Conservation (phyloP, 2,329 filamentous ascomycete genomes). For the Botryotinia narcissicola region DNA sequence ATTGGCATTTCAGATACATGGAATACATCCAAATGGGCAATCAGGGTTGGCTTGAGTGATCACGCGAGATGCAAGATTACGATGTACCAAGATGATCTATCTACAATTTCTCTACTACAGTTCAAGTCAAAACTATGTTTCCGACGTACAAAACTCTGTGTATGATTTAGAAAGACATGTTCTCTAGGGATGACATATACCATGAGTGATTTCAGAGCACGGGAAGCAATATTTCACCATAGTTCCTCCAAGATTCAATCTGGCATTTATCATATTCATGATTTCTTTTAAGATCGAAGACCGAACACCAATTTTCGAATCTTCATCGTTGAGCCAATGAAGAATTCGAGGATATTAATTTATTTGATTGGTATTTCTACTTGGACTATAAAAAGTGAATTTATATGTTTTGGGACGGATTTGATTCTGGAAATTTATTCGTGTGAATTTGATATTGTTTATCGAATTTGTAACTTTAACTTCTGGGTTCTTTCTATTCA, state of each 20-base stretch:
- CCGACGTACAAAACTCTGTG: background rate
- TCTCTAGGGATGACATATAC: accelerated
- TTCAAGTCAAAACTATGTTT: background rate
- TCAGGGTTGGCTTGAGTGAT: background rate
- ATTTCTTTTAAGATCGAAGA: background rate
- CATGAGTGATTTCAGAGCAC: background rate
- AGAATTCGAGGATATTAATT: background rate
- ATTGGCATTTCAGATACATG: too few species aligned
- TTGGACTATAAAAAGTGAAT: background rate
- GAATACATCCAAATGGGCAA: too few species aligned
- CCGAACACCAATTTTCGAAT: background rate
- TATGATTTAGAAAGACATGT: background rate
- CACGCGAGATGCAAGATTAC: background rate
- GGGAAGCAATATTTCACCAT: background rate
- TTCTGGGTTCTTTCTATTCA: background rate
- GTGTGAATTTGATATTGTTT: background rate
- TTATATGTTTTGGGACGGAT: too few species aligned
- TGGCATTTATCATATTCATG: background rate
- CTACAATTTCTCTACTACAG: background rate
- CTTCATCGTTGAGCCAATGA: background rate
- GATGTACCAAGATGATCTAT: background rate
- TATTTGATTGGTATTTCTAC: background rate
- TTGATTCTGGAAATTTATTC: background rate
- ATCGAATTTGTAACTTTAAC: background rate
- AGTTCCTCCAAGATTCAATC: background rate